Evolutionary conservation across 495 filamentous ascomycete species (phyloP).

Genomic region (Penicillium subrubescens): DNA sequence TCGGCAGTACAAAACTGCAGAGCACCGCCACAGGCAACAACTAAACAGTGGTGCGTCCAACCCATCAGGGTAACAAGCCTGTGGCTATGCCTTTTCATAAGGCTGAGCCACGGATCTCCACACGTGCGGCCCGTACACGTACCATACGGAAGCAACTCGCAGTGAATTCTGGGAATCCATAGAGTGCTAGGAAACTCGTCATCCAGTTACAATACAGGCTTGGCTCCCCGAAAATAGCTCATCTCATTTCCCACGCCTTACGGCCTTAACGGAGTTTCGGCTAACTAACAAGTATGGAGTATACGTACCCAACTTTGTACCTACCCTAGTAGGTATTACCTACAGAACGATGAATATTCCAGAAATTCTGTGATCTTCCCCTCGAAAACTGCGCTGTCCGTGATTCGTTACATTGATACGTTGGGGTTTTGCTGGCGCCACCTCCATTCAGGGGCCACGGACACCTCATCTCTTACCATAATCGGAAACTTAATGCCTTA

Average conservation of each 20-base stretch:
- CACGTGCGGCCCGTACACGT: neutral
- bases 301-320: constrained; percentile 1
- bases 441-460: too few species aligned
- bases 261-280: constrained; percentile 14
- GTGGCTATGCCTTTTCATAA: constrained; percentile 9
- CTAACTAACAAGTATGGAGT: constrained; percentile 4
- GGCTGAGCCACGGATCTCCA: constrained; percentile 12
- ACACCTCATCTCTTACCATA: too few species aligned
- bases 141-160: neutral
- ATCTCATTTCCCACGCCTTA: neutral
- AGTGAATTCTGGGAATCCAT: neutral
- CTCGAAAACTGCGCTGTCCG: neutral
- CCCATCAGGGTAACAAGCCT: neutral
- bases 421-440: too few species aligned
- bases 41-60: neutral
- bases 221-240: constrained; percentile 10
- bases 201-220: neutral
- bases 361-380: neutral
- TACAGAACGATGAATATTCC: neutral
- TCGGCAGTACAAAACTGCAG: neutral
- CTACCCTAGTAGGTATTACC: neutral
- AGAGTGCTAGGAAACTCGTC: neutral
- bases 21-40: constrained; percentile 9
- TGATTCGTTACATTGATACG: neutral
- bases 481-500: too few species aligned